Evolutionary conservation across 371 early-diverging fungal genomes (phyloP).

Genomic region (Lichtheimia ornata): DNA sequence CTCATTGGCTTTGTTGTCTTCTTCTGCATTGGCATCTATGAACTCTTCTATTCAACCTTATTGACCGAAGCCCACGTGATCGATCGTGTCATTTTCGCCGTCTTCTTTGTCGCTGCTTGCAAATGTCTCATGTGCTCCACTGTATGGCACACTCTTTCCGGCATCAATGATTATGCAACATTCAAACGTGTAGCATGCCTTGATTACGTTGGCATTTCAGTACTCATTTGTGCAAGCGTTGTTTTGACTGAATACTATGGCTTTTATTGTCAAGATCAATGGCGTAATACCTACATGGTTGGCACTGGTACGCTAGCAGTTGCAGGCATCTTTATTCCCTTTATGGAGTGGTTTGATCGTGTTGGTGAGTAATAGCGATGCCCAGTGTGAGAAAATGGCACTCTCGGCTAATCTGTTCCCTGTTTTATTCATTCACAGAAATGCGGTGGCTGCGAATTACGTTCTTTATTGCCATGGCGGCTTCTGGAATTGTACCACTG

Average conservation of each 20-base stretch:
- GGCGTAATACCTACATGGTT: conserved; percentile 65
- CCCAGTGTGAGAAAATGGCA: no score
- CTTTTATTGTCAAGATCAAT: conserved; percentile 71
- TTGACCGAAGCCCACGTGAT: conserved; percentile 50
- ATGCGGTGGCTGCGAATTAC: conserved; percentile 47
- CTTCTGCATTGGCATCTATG: conserved; percentile 51
- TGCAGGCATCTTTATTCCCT: conserved; percentile 47
- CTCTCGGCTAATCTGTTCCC: no score
- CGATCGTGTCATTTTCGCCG: conserved; percentile 58
- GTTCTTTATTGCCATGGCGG: conserved; percentile 61
- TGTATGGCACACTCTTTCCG: conserved; percentile 71
- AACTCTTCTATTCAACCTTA: conserved; percentile 45
- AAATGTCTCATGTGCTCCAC: conserved; percentile 77
- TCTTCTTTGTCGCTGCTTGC: conserved; percentile 66
- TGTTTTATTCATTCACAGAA: conserved; percentile 4
- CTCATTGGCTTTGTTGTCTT: conserved; percentile 70
- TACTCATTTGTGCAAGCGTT: conserved; percentile 68
- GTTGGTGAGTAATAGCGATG: conserved; percentile 20
- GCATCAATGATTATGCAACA: conserved; percentile 69
- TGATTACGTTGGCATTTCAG: conserved; percentile 85
- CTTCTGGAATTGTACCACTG: conserved; percentile 66
- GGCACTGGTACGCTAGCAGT: conserved; percentile 50
- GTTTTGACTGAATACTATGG: conserved; percentile 67
- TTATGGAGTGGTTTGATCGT: conserved; percentile 49
- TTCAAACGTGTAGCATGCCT: conserved; percentile 59